Evolutionary conservation across 768 basidiomycete genomes (phyloP).

Genomic region (Macrolepiota fuliginosa): DNA sequence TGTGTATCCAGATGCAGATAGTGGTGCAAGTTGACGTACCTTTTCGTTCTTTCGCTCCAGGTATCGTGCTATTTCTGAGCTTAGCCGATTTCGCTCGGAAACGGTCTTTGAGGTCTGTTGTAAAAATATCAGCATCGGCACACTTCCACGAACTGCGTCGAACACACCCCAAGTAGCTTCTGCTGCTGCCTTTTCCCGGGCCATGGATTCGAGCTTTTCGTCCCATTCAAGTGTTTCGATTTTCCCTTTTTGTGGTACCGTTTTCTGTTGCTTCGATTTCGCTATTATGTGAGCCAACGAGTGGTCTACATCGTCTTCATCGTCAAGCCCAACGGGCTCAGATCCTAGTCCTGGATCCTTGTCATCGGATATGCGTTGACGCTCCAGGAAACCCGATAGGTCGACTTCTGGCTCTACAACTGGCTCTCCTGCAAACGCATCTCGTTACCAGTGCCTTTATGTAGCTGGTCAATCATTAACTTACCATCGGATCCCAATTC

Average conservation of each 20-base stretch:
- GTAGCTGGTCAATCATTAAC: conserved; percentile 12
- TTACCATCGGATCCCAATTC: conserved; percentile 71
- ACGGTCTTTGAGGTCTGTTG: conserved; percentile 54
- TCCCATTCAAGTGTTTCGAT: conserved; percentile 69
- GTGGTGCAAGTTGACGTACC: conserved; percentile 26
- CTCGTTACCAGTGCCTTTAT: neutral
- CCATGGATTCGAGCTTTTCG: conserved; percentile 59
- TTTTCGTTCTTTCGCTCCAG: conserved; percentile 31
- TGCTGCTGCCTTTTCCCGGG: conserved; percentile 66
- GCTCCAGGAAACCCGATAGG: conserved; percentile 62
- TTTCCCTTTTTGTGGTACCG: conserved; percentile 56
- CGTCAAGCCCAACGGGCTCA: conserved; percentile 26
- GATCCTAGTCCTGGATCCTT: conserved; percentile 20
- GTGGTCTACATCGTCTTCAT: conserved; percentile 61
- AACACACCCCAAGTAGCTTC: conserved; percentile 71
- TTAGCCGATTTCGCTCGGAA: conserved; percentile 56
- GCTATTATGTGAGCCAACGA: conserved; percentile 53
- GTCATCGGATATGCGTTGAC: conserved; percentile 49
- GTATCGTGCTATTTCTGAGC: conserved; percentile 35
- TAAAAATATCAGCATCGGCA: neutral
- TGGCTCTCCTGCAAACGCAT: conserved; percentile 49
- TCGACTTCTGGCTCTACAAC: conserved; percentile 72
- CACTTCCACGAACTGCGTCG: neutral
- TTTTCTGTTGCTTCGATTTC: conserved; percentile 14
- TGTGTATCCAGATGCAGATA: neutral